A percentile compares a stretch with the other conserved stretches of the same genome.
These are phyloP conservation scores for Hypoxylon sp. DNA, from an alignment of 2,329 filamentous ascomycete genomes.

Conservation along the genomic window DNA sequence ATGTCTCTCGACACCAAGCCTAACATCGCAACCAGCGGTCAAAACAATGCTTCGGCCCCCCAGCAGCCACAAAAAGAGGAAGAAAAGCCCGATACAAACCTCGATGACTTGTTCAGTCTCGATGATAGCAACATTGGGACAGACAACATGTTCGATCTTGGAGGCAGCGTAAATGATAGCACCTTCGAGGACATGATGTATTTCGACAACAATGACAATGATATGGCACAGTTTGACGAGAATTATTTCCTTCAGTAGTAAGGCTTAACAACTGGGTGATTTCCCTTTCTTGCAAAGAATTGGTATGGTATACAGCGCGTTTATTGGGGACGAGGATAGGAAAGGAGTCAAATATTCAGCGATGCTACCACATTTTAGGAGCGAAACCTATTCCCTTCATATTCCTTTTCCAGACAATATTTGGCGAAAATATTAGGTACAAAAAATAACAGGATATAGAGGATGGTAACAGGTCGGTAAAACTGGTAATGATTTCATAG, in stretches of 20 bases:
- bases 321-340: not conserved
- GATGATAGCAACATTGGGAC: conserved; percentile 54
- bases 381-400: not conserved
- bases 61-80: conserved; percentile 43
- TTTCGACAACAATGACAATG: conserved; percentile 61
- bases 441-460: too few species aligned
- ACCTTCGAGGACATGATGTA: conserved; percentile 68
- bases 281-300: not conserved
- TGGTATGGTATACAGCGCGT: too few species aligned
- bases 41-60: conserved; percentile 21
- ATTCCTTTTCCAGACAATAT: not conserved
- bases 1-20: conserved; percentile 37
- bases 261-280: not conserved
- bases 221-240: conserved; percentile 64
- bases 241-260: conserved; percentile 60
- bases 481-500: too few species aligned
- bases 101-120: conserved; percentile 66
- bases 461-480: too few species aligned
- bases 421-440: too few species aligned
- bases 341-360: not conserved
- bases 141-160: conserved; percentile 60
- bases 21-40: conserved; percentile 30
- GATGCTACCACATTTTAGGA: not conserved
- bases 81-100: conserved; percentile 53
- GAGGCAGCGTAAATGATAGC: conserved; percentile 57